These are phyloP conservation scores for Dalechampia spathulata DNA, from an alignment of 441 rosid genomes.

Conservation along the genomic window DNA sequence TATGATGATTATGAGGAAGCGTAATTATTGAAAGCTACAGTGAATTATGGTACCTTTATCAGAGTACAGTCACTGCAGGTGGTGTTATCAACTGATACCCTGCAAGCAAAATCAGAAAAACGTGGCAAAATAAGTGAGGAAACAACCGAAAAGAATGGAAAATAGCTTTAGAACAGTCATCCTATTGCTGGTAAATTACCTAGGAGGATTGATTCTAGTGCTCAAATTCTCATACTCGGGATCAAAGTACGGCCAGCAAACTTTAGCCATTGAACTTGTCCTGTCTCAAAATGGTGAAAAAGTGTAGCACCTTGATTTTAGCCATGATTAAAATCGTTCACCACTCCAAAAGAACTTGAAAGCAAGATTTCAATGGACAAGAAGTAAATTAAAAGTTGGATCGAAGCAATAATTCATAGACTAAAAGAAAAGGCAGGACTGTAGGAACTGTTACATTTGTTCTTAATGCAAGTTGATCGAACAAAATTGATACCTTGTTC, in stretches of 20 bases:
- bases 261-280: conserved; percentile 45
- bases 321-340: no score
- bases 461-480: not conserved
- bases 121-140: not conserved
- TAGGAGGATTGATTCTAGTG: conserved; percentile 68
- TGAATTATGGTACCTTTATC: conserved; percentile 46
- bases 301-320: no score
- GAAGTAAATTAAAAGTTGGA: no score
- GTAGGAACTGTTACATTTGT: not conserved
- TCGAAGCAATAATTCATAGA: no score
- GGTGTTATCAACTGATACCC: conserved; percentile 75
- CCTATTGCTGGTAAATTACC: conserved; percentile 9
- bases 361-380: no score
- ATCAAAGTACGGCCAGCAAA: conserved; percentile 91
- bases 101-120: conserved; percentile 18
- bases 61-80: conserved; percentile 62
- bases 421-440: not conserved
- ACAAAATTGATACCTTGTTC: not conserved
- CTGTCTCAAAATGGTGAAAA: no score
- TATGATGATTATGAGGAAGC: not conserved
- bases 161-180: conserved; percentile 31
- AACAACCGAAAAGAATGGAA: not conserved
- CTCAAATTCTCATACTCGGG: conserved; percentile 90
- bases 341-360: no score
- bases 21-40: not conserved